Evolutionary conservation across 805 yeast genomes (phyloP), one percentile per base, ranked within the genome.

Genomic region (Metschnikowia proteae): DNA sequence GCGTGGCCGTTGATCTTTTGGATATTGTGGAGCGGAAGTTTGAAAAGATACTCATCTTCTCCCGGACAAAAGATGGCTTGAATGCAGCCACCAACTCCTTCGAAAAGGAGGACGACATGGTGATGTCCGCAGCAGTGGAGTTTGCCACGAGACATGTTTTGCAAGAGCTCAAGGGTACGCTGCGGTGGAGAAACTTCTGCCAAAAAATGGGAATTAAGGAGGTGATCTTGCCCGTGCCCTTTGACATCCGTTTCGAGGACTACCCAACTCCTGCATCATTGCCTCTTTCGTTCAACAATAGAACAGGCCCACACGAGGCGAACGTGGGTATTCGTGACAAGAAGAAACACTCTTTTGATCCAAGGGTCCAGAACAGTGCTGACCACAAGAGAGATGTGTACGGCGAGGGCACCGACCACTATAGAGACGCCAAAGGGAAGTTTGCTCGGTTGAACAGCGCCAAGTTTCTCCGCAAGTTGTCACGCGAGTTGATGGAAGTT

Each of bases 1-100:
- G 99, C 26, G 84, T 96, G 46, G 95, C 90, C 64, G 94, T 90
- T 38, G 97, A 91, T 66, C 72, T 84, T 11, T 67, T 90, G 26
- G 97, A 91, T 48, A 67, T 86, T 38, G 86, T 89, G 30, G 97
- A 90, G 61, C 75, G 91, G 56, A 76, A 86, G 56, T 84, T 87
- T 47, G 61, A 66, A 13, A 68, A 71, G 43, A 72, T 79, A 52
- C 81, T 79, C 50, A 62, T 64, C 4, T 70, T 72, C 59, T 80
- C 83, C 1, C 58, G 56, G 13, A 65, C 79, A 0, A 44, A 56
- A 1, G 61, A 64, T 9, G 84, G 83, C 2, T 29, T 67, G 38
- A 59, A 63, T 33, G 60, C 82, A 0, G 75, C 79, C 3, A 79
- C 86, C 0, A 65, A 66, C 43, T 59, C 62, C 13, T 78, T 75